These are phyloP conservation scores for Rhodofomes roseus DNA, from an alignment of 1,284 basidiomycete species.

Conservation along the genomic window DNA sequence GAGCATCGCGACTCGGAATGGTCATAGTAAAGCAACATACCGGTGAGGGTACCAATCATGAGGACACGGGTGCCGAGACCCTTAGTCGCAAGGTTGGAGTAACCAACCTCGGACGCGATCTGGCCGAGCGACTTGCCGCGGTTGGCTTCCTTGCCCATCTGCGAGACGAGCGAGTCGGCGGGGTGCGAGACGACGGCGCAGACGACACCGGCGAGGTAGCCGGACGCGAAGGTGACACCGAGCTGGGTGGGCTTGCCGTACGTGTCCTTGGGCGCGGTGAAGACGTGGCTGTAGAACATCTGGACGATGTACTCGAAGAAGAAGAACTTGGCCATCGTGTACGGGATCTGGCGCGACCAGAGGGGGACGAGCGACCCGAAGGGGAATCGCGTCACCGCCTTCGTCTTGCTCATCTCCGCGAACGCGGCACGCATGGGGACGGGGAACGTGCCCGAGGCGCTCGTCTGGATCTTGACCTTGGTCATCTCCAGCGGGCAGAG, in stretches of 20 bases:
- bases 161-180: conserved; percentile 76
- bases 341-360: conserved; percentile 86
- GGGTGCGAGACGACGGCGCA: conserved; percentile 83
- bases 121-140: conserved; percentile 68
- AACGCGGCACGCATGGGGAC: conserved; percentile 67
- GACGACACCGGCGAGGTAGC: conserved; percentile 79
- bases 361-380: conserved; percentile 79
- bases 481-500: conserved; percentile 83
- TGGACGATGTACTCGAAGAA: conserved; percentile 79
- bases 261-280: conserved; percentile 68
- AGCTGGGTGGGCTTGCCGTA: conserved; percentile 74
- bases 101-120: conserved; percentile 68
- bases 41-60: conserved; percentile 79
- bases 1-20: not conserved
- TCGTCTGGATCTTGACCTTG: conserved; percentile 84
- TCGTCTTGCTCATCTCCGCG: conserved; percentile 58
- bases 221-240: conserved; percentile 76
- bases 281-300: conserved; percentile 73
- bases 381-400: conserved; percentile 70
- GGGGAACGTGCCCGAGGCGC: conserved; percentile 70
- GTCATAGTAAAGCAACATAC: no score
- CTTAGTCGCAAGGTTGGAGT: conserved; percentile 63
- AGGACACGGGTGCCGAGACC: conserved; percentile 78
- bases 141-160: conserved; percentile 74
- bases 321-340: conserved; percentile 88